Evolutionary conservation across 306 rosid species (phyloP).

Genomic region (Psophocarpus tetragonolobus): DNA sequence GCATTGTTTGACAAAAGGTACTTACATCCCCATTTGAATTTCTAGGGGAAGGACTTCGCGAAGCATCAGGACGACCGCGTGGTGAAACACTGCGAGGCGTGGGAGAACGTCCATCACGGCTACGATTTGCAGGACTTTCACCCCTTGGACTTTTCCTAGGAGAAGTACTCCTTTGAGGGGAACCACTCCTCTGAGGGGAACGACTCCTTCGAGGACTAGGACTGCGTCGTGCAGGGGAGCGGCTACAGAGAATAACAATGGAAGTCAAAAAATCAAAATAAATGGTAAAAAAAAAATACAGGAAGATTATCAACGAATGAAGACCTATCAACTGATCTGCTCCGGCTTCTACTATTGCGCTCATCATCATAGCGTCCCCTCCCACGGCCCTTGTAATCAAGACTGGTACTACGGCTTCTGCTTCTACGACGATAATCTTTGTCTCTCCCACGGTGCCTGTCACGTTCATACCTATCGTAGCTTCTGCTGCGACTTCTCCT

Average conservation of each 20-base stretch:
- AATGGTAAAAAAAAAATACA: neutral
- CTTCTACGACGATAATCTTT: slow-evolving; percentile 58
- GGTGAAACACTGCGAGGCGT: slow-evolving; percentile 70
- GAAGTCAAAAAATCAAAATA: neutral
- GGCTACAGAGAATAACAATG: slow-evolving; percentile 42
- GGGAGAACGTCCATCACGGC: slow-evolving; percentile 54
- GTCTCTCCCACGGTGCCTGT: slow-evolving; percentile 65
- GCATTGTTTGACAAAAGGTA: slow-evolving; percentile 8
- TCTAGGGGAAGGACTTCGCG: slow-evolving; percentile 61
- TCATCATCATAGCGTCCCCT: slow-evolving; percentile 70
- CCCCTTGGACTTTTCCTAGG: slow-evolving; percentile 56
- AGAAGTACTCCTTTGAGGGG: slow-evolving; percentile 57
- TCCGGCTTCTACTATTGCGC: slow-evolving; percentile 54
- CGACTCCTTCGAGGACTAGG: slow-evolving; percentile 61
- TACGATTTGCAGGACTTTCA: slow-evolving; percentile 54
- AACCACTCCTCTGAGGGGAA: slow-evolving; percentile 50
- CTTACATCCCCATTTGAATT: slow-evolving; percentile 71
- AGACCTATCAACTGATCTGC: slow-evolving; percentile 74
- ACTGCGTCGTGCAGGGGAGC: slow-evolving; percentile 62
- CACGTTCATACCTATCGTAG: slow-evolving; percentile 63
- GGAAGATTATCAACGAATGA: slow-evolving; percentile 1
- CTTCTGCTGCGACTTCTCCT: slow-evolving; percentile 82
- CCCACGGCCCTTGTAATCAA: slow-evolving; percentile 65
- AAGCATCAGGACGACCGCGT: slow-evolving; percentile 45
- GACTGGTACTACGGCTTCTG: slow-evolving; percentile 76